Evolutionary conservation across 176 grass and related monocot species (phyloP).

Genomic region (Hordeum vulgare): MorexV3_pseudomolecules_assembly NC_058519.1:15315449-15315948

Average conservation of each 20-base stretch:
- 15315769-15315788: slow-evolving; percentile 55
- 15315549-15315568: slow-evolving; percentile 50
- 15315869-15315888: slow-evolving; percentile 21
- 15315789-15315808: slow-evolving; percentile 55
- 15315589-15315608: slow-evolving; percentile 58
- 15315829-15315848: slow-evolving; percentile 69
- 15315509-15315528: slow-evolving; percentile 65
- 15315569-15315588: slow-evolving; percentile 67
- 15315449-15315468: slow-evolving; percentile 54
- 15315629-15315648: not conserved
- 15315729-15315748: slow-evolving; percentile 45
- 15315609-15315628: not conserved
- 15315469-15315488: slow-evolving; percentile 56
- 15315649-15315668: not conserved
- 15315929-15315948: slow-evolving; percentile 34
- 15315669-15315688: slow-evolving; percentile 19
- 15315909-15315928: slow-evolving; percentile 39
- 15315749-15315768: slow-evolving; percentile 60
- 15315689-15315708: slow-evolving; percentile 7
- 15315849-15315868: slow-evolving; percentile 46
- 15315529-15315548: slow-evolving; percentile 39
- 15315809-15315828: slow-evolving; percentile 61
- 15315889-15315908: slow-evolving; percentile 6
- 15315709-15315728: slow-evolving; percentile 46
- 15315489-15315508: slow-evolving; percentile 63